A percentile compares a stretch with the other conserved stretches of the same genome.
Conservation (phyloP, 768 basidiomycete genomes). For the Phallus indusiatus region DNA sequence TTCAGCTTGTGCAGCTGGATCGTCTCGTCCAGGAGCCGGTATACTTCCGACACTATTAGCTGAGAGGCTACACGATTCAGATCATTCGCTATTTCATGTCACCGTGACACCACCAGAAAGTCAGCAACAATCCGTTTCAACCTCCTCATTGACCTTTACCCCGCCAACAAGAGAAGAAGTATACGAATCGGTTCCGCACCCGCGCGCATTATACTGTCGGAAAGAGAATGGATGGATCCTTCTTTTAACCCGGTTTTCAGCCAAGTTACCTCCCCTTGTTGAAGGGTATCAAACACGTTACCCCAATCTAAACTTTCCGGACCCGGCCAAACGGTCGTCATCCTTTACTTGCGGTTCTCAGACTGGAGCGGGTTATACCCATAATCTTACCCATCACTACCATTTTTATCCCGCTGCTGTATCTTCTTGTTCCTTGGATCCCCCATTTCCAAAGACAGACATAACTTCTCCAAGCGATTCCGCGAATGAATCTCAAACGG, state of each 20-base stretch:
- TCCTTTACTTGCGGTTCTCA: constrained; percentile 43
- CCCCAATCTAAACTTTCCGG: constrained; percentile 41
- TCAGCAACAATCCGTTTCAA: constrained; percentile 15
- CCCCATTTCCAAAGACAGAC: constrained; percentile 46
- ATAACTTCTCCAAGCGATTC: constrained; percentile 32
- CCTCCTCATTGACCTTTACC: constrained; percentile 16
- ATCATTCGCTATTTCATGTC: constrained; percentile 63
- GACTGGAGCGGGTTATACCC: constrained; percentile 30
- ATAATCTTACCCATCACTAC: constrained; percentile 72
- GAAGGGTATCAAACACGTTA: constrained; percentile 36
- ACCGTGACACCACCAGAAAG: constrained; percentile 27
- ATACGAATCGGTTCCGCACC: constrained; percentile 65
- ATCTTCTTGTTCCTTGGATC: constrained; percentile 56
- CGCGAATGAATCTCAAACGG: constrained; percentile 9
- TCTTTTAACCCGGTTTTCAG: constrained; percentile 57
- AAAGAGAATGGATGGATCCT: constrained; percentile 80
- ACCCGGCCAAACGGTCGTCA: constrained; percentile 39
- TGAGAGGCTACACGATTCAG: constrained; percentile 58
- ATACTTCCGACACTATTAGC: constrained; percentile 60
- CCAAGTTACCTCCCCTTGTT: constrained; percentile 51
- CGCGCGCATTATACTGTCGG: constrained; percentile 74
- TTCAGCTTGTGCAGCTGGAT: constrained; percentile 31
- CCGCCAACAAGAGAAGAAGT: constrained; percentile 55
- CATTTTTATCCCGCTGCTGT: constrained; percentile 66
- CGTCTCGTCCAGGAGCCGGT: constrained; percentile 58